A percentile compares a stretch with the other conserved stretches of the same genome.
Conservation (phyloP, 2,329 filamentous ascomycete species). For the Cadophora sp. region DNA sequence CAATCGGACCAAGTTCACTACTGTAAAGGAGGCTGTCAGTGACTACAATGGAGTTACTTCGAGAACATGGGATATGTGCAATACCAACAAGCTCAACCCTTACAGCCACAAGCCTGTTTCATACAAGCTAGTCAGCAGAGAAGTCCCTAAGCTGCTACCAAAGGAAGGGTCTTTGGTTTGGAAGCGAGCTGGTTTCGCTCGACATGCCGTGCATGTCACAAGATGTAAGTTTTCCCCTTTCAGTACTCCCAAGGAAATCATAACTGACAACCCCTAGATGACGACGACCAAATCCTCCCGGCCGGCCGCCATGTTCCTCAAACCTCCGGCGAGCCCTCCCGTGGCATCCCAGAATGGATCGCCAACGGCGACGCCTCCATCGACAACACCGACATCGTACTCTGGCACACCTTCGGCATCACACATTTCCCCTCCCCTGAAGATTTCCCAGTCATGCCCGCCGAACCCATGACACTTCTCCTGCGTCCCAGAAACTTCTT, state of each 20-base stretch:
- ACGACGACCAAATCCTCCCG: constrained; percentile 64
- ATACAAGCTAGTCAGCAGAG: constrained; percentile 90
- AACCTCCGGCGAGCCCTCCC: constrained; percentile 55
- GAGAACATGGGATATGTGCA: constrained; percentile 90
- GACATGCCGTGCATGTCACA: constrained; percentile 64
- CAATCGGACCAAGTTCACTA: constrained; percentile 80
- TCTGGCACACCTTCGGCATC: constrained; percentile 94
- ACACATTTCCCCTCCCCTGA: constrained; percentile 90
- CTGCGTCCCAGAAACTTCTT: constrained; percentile 67
- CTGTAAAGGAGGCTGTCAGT: constrained; percentile 69
- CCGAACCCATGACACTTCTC: constrained; percentile 76
- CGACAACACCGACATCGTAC: constrained; percentile 83
- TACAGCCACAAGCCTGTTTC: constrained; percentile 84
- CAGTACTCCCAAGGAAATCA: constrained; percentile 44
- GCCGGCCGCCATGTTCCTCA: constrained; percentile 67
- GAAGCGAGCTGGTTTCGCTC: constrained; percentile 64
- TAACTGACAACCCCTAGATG: constrained; percentile 48
- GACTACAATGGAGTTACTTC: constrained; percentile 83
- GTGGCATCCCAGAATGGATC: constrained; percentile 51
- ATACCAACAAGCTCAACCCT: constrained; percentile 83
- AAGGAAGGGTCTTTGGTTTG: constrained; percentile 80
- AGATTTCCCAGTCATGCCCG: constrained; percentile 92
- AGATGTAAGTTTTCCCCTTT: constrained; percentile 67
- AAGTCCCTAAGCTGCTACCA: constrained; percentile 79
- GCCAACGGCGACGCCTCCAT: constrained; percentile 71